Evolutionary conservation across 2,329 filamentous ascomycete genomes (phyloP).

Genomic region (Phialemonium atrogriseum): DNA sequence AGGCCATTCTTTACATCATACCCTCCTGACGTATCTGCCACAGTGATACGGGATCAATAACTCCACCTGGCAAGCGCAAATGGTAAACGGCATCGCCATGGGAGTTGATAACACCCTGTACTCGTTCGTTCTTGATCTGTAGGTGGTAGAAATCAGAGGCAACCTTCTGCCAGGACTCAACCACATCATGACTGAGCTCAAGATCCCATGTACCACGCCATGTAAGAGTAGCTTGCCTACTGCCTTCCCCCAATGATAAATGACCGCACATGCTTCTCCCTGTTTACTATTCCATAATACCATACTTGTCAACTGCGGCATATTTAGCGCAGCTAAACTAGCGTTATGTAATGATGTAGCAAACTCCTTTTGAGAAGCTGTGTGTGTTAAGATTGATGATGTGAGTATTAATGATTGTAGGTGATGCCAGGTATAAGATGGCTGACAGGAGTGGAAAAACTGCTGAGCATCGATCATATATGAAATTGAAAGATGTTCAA

Average conservation of each 20-base stretch:
- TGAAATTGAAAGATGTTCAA: conserved; percentile 19
- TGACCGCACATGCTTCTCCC: conserved; percentile 23
- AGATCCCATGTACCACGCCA: conserved; percentile 24
- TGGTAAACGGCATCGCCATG: neutral
- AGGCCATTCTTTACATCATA: too few species aligned
- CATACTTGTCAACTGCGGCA: conserved; percentile 21
- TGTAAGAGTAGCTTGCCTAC: conserved; percentile 15
- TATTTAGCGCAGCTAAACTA: conserved; percentile 12
- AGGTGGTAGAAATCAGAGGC: neutral
- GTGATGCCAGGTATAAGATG: conserved; percentile 17
- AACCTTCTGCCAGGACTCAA: conserved; percentile 15
- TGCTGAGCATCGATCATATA: conserved; percentile 19
- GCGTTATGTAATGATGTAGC: conserved; percentile 15
- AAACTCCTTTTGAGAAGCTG: too few species aligned
- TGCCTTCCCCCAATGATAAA: conserved; percentile 15
- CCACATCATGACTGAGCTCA: conserved; percentile 14
- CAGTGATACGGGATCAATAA: neutral
- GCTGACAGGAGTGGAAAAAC: conserved; percentile 16
- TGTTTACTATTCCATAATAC: conserved; percentile 24
- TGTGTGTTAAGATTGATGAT: conserved; percentile 15
- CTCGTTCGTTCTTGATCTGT: neutral
- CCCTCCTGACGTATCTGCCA: conserved; percentile 1
- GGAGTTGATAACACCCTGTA: neutral
- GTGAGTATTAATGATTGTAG: conserved; percentile 23
- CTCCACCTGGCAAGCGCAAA: neutral